Percentiles rank a stretch among this genome's conserved stretches.
phyloP scores from a whole-genome alignment of 129 eudicot genomes.

The Heracleum sosnowskyi region DNA sequence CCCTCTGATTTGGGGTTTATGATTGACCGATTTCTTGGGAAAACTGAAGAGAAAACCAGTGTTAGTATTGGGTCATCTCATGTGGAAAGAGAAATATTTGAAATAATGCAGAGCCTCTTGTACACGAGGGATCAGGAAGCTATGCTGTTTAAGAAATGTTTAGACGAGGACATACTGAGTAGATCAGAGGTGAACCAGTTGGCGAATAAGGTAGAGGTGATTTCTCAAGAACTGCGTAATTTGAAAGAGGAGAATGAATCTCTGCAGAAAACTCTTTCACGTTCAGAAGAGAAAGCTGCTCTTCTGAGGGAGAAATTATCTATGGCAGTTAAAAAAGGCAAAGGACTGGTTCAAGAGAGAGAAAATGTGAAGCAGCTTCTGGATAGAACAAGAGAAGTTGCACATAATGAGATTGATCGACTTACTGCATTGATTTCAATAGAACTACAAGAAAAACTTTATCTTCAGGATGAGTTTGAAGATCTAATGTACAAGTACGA shows the following conservation, averaged over 20 bases:
- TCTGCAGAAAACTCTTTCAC: slow-evolving; percentile 9
- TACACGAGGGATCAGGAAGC: slow-evolving; percentile 13
- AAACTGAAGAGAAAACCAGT: not conserved
- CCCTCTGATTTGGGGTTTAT: not conserved
- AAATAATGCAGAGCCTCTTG: slow-evolving; percentile 9
- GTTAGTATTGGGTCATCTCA: slow-evolving; percentile 10
- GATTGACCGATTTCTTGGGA: not conserved
- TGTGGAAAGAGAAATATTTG: slow-evolving; percentile 5
- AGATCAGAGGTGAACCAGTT: slow-evolving; percentile 2
- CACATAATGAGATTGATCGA: slow-evolving; percentile 9
- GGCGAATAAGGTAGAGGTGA: slow-evolving; percentile 1
- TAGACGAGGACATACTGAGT: slow-evolving; percentile 2
- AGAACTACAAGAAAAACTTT: not conserved
- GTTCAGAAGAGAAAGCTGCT: slow-evolving; percentile 12
- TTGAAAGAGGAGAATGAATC: slow-evolving; percentile 9
- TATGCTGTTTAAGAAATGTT: slow-evolving; percentile 7
- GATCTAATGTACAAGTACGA: not conserved
- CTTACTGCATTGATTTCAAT: not conserved
- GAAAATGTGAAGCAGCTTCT: slow-evolving; percentile 34
- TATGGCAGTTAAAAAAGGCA: slow-evolving; percentile 10
- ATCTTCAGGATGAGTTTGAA: not conserved
- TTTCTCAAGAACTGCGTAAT: slow-evolving; percentile 3
- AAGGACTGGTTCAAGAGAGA: slow-evolving; percentile 11
- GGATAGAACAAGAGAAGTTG: slow-evolving; percentile 37
- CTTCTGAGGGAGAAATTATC: slow-evolving; percentile 11